Percentiles rank a stretch among this genome's conserved stretches.
These are phyloP conservation scores for Pseudogymnoascus sp. DNA, from an alignment of 2,329 filamentous ascomycete genomes.

Conservation along the genomic window DNA sequence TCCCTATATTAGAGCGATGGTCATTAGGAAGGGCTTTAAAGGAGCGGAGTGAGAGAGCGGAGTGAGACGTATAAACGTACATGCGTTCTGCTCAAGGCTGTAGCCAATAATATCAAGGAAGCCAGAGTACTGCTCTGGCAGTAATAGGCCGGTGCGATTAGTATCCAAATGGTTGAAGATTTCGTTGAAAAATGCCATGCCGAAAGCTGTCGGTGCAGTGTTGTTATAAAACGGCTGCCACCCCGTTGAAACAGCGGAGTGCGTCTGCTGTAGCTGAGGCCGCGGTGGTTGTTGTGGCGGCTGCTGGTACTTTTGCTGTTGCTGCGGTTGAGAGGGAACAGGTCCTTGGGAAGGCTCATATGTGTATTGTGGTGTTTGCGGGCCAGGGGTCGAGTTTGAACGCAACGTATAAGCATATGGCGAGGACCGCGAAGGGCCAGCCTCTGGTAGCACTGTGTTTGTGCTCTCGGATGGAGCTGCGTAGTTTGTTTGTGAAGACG, in stretches of 20 bases:
- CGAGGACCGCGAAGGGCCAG: not conserved
- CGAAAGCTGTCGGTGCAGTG: slow-evolving; percentile 18
- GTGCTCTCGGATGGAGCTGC: not conserved
- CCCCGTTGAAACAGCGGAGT: slow-evolving; percentile 22
- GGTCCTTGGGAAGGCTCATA: not conserved
- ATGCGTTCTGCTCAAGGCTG: slow-evolving; percentile 17
- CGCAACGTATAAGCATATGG: not conserved
- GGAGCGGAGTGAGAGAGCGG: not conserved
- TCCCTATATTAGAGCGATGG: not conserved
- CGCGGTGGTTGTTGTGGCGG: not conserved
- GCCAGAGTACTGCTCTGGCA: slow-evolving; percentile 20
- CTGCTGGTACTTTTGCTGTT: not conserved
- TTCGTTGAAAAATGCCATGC: slow-evolving; percentile 14
- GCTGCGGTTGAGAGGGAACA: not conserved
- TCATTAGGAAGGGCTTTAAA: not conserved
- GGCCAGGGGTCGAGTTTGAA: not conserved
- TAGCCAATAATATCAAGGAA: slow-evolving; percentile 22
- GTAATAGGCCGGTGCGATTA: slow-evolving; percentile 19
- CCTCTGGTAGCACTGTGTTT: not conserved
- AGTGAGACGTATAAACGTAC: slow-evolving; percentile 16
- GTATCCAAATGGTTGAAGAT: slow-evolving; percentile 22
- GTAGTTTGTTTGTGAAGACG: not conserved
- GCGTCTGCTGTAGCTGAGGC: not conserved
- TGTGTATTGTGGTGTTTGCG: not conserved
- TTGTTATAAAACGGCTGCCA: slow-evolving; percentile 22